Evolutionary conservation across 164 flowering plant species (phyloP).

Genomic region (Buxus sempervirens): DNA sequence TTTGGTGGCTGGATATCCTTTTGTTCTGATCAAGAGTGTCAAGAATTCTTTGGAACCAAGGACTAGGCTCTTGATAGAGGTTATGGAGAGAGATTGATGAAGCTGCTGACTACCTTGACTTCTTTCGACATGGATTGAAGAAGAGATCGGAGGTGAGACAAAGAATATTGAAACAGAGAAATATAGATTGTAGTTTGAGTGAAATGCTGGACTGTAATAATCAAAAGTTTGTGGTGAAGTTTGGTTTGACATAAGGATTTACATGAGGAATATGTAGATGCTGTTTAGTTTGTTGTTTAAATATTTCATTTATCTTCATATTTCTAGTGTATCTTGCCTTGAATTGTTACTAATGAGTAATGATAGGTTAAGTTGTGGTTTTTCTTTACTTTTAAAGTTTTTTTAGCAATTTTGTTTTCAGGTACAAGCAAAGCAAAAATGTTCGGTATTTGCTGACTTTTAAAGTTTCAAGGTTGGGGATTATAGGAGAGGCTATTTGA

Average conservation of each 20-base stretch:
- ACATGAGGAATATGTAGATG: too few relatives aligned
- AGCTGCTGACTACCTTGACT: conserved; percentile 72
- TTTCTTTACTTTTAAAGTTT: too few relatives aligned
- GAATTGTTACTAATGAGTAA: too few relatives aligned
- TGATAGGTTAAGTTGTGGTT: too few relatives aligned
- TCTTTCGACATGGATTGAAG: conserved; percentile 76
- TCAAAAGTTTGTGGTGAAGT: conserved; percentile 62
- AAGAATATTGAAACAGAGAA: conserved; percentile 52
- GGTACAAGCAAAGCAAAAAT: too few relatives aligned
- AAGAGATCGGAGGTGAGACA: conserved; percentile 76
- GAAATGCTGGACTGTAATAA: conserved; percentile 84
- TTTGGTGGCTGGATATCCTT: conserved; percentile 79
- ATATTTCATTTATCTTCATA: too few relatives aligned
- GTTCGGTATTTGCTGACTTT: too few relatives aligned
- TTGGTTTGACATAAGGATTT: conserved; percentile 34
- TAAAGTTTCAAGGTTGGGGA: too few relatives aligned
- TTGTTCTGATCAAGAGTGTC: conserved; percentile 78
- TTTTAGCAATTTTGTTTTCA: too few relatives aligned
- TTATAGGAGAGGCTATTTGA: too few relatives aligned
- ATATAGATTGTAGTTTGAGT: conserved; percentile 60
- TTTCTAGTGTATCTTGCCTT: too few relatives aligned
- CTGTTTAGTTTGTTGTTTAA: too few relatives aligned
- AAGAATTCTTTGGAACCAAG: conserved; percentile 82
- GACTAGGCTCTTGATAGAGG: conserved; percentile 66
- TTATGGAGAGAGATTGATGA: conserved; percentile 80